A percentile compares a stretch with the other conserved stretches of the same genome.
Conservation (phyloP, 129 eudicot genomes). For the Logfia minima region DNA sequence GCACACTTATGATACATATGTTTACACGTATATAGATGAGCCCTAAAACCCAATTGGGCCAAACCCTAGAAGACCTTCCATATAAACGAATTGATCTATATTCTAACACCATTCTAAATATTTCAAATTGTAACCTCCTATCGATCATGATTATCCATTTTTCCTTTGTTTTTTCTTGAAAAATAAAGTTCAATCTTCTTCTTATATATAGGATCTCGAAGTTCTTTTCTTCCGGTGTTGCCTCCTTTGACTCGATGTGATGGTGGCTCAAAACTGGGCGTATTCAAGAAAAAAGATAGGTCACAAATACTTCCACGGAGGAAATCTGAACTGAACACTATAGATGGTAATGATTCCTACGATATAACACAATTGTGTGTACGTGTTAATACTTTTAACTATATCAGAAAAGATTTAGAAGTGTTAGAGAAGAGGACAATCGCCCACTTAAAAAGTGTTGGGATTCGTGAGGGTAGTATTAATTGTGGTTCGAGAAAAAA, state of each 20-base stretch:
- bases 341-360: constrained; percentile 39
- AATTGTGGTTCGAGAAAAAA: constrained; percentile 37
- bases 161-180: constrained; percentile 7
- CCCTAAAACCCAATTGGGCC: too few relatives aligned
- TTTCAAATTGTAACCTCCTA: not conserved
- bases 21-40: too few relatives aligned
- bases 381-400: constrained; percentile 66
- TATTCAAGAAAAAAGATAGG: constrained; percentile 70
- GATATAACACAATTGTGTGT: constrained; percentile 58
- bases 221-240: constrained; percentile 51
- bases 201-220: constrained; percentile 56
- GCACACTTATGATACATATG: too few relatives aligned
- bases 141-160: not conserved
- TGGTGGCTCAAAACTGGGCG: constrained; percentile 63
- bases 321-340: constrained; percentile 42
- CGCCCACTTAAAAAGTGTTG: constrained; percentile 44
- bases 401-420: constrained; percentile 60
- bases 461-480: constrained; percentile 38
- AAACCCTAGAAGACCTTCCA: too few relatives aligned
- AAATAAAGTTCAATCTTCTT: constrained; percentile 5
- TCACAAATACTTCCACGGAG: constrained; percentile 39
- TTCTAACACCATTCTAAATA: not conserved
- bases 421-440: constrained; percentile 48
- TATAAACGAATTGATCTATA: too few relatives aligned
- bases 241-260: constrained; percentile 76